Base-by-base conservation (phyloP, 2,329 filamentous ascomycete genomes). In the Stemphylium lycopersici region DNA sequence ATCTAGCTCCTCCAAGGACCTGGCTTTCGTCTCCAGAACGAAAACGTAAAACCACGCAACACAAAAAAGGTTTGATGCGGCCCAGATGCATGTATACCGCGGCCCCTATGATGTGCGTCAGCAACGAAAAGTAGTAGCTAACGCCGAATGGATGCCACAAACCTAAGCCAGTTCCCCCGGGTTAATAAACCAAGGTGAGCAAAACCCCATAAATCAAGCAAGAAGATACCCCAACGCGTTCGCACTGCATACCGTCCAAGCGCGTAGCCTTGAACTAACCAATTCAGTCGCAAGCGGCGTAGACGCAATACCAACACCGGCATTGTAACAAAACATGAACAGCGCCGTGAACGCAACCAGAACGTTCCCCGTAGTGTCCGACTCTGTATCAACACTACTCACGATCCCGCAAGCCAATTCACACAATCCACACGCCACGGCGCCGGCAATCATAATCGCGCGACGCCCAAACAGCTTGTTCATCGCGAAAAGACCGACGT, bases 11-110 rank as follows among this genome's bases (percentile, higher is more conserved):
- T 71, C 68, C 1, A 70, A 38, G 5, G 59, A 62, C 11, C 65
- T 46, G 13, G 56, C 62, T 16, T 69, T 67, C 20, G 68, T 67
- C 61, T 83, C 83, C 0, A 84, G 85, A 61, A 88, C 82, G 73
- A 86, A 86, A 67, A 85, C 80, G 16, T 86, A 77, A 22, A 81
- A 87, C 34, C 90, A 75, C 0, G 85, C 55, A 0, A 84, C 64
- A 41, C 87, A 77, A 3, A 80, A 67, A 11, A 81, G 65, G 33
- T 66, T 70, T 3, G 65, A 72, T n/a, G 33, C 64, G 7, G 65
- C 67, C 66, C 60, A 71, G 33, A 68, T 67, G 18, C 64, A 69
- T 1, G 52, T 61, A 26, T 63, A 71, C 22, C 62, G 61, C 1
- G 56, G 57, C 7, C 61, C 67, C 64, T 70, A n/a, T 3, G 15